Conservation (phyloP, 352 stramenopile species). For the Pythium aristosporum region DNA sequence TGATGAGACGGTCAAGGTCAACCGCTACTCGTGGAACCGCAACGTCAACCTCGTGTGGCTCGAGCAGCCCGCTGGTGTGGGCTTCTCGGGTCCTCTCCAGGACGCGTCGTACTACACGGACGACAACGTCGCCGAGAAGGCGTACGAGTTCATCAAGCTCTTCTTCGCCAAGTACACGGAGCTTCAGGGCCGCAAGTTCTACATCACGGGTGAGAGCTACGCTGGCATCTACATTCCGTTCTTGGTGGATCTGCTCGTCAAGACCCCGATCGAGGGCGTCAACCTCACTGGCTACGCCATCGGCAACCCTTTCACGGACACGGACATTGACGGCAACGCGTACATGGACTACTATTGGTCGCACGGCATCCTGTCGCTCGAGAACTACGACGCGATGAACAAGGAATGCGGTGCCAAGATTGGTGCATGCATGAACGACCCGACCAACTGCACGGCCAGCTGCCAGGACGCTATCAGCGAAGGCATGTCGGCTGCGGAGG, state of each 20-base stretch:
- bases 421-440: conserved; percentile 58
- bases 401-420: conserved; percentile 53
- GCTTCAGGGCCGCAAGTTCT: conserved; percentile 73
- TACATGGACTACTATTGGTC: conserved; percentile 89
- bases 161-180: conserved; percentile 76
- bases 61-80: conserved; percentile 69
- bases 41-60: conserved; percentile 80
- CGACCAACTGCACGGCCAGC: conserved; percentile 35
- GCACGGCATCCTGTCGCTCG: conserved; percentile 79
- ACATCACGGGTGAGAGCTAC: conserved; percentile 84
- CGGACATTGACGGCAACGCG: conserved; percentile 36
- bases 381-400: conserved; percentile 69
- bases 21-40: conserved; percentile 78
- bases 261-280: conserved; percentile 56
- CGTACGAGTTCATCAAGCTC: conserved; percentile 70
- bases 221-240: conserved; percentile 91
- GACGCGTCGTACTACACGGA: conserved; percentile 80
- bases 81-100: conserved; percentile 65
- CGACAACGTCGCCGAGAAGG: conserved; percentile 67
- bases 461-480: conserved; percentile 56
- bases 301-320: conserved; percentile 58
- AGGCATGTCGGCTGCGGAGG: conserved; percentile 40
- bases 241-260: conserved; percentile 73
- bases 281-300: conserved; percentile 79
- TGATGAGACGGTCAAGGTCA: conserved; percentile 54